phyloP scores from a whole-genome alignment of 176 grass and related monocot species.

The Bromus sterilis region DNA sequence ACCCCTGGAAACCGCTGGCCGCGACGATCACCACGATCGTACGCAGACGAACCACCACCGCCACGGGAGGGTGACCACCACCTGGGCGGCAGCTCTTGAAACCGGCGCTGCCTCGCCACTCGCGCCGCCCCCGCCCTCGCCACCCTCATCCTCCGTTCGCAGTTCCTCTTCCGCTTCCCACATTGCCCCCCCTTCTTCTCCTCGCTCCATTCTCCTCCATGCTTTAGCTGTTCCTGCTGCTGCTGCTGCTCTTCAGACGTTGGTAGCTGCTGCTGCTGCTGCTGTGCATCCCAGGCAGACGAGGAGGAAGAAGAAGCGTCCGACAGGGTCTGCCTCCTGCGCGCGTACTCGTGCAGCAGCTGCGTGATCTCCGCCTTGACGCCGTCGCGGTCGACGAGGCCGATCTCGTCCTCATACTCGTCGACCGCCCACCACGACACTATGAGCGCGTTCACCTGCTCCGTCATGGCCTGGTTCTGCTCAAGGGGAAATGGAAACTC shows the following conservation, averaged over 20 bases:
- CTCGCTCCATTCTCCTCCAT: too few species aligned
- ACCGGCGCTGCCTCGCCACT: too few species aligned
- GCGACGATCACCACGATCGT: too few species aligned
- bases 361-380: constrained; percentile 36
- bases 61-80: too few species aligned
- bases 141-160: too few species aligned
- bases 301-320: not conserved
- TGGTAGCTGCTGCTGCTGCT: not conserved
- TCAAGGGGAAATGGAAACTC: not conserved
- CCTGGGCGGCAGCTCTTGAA: too few species aligned
- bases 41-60: too few species aligned
- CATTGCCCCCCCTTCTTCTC: too few species aligned
- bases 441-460: constrained; percentile 33
- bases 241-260: not conserved
- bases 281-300: not conserved
- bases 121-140: too few species aligned
- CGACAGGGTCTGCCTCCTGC: constrained; percentile 10
- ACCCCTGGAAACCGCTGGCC: too few species aligned
- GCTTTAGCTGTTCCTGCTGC: not conserved
- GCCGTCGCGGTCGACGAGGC: not conserved
- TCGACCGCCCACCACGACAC: constrained; percentile 22
- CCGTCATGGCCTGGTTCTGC: constrained; percentile 15
- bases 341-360: constrained; percentile 26
- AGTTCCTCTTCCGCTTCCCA: too few species aligned
- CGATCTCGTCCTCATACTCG: not conserved